Conservation (phyloP, 169 alveolate species). For the Plasmodium chabaudi region DNA sequence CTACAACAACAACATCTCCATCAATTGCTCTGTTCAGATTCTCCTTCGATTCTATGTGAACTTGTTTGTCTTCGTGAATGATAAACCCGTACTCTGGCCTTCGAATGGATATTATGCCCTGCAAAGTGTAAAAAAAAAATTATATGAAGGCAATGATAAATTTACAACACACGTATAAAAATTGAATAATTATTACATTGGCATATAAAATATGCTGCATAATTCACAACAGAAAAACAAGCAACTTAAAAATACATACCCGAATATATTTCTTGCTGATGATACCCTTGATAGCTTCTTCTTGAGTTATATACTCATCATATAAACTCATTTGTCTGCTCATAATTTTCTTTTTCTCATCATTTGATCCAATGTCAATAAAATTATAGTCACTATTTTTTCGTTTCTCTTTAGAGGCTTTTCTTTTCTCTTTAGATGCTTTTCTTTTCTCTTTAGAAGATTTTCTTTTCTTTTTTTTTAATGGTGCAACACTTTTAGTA, state of each 20-base stretch:
- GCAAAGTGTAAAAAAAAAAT: not conserved
- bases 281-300: constrained; percentile 65
- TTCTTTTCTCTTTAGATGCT: constrained; percentile 6
- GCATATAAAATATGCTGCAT: not conserved
- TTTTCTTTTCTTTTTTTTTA: not conserved
- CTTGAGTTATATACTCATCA: constrained; percentile 75
- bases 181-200: not conserved
- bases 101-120: constrained; percentile 53
- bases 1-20: constrained; percentile 93
- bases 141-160: not conserved
- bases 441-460: not conserved
- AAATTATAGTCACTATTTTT: constrained; percentile 50
- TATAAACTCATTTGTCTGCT: constrained; percentile 10
- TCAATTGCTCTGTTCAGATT: constrained; percentile 92
- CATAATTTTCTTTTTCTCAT: not conserved
- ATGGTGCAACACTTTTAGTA: not conserved
- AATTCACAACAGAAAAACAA: not conserved
- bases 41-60: constrained; percentile 38
- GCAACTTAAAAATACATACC: constrained; percentile 4
- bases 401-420: constrained; percentile 1
- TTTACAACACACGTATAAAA: too few species aligned
- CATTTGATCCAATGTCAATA: constrained; percentile 24
- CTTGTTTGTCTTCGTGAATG: constrained; percentile 8
- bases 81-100: constrained; percentile 46
- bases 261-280: constrained; percentile 58